Evolutionary conservation across 768 basidiomycete species (phyloP).

Genomic region (Dictyophora rubrovolvata): DNA sequence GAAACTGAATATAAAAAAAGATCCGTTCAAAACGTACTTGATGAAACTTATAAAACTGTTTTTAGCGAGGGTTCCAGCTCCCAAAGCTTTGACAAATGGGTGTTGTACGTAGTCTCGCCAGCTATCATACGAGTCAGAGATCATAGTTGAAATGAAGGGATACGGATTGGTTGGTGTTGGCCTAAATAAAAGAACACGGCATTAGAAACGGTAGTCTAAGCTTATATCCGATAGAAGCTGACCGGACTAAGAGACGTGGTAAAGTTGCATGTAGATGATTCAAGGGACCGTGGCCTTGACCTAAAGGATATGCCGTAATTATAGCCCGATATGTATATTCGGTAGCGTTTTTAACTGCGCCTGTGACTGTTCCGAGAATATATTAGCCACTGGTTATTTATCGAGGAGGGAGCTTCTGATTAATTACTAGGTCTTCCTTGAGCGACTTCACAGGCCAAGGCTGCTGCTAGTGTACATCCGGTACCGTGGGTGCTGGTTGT

Average conservation of each 20-base stretch:
- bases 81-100: constrained; percentile 71
- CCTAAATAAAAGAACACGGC: constrained; percentile 23
- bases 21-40: constrained; percentile 37
- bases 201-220: not conserved
- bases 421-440: constrained; percentile 34
- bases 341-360: constrained; percentile 52
- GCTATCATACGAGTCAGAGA: constrained; percentile 38
- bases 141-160: constrained; percentile 58
- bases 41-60: constrained; percentile 78
- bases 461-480: constrained; percentile 84
- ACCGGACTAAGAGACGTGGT: constrained; percentile 41
- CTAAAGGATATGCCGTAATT: constrained; percentile 53
- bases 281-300: constrained; percentile 71
- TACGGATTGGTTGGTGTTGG: constrained; percentile 51
- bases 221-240: constrained; percentile 24
- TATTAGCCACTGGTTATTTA: not conserved
- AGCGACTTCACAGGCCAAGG: constrained; percentile 60
- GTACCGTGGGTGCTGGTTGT: constrained; percentile 82
- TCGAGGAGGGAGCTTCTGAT: not conserved
- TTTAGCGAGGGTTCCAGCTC: constrained; percentile 53
- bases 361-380: constrained; percentile 31
- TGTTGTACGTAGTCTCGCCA: constrained; percentile 79
- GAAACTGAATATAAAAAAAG: not conserved
- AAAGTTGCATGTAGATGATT: constrained; percentile 69
- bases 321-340: constrained; percentile 72